phyloP scores from a whole-genome alignment of 768 basidiomycete genomes.

The Russula lepida region DNA sequence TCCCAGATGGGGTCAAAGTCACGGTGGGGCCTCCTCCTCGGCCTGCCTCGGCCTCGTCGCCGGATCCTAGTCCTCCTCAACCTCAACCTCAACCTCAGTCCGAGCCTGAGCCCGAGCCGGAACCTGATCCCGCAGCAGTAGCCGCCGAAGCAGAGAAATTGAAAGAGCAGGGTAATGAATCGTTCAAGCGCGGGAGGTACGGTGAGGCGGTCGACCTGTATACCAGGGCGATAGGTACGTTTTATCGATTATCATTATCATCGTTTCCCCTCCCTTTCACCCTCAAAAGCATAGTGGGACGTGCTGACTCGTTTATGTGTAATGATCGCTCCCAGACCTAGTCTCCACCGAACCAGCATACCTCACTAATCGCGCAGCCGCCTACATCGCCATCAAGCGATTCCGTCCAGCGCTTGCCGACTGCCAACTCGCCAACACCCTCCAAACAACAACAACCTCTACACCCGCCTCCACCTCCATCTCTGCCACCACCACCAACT shows the following conservation, averaged over 20 bases:
- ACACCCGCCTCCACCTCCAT: neutral
- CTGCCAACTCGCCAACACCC: slow-evolving; percentile 62
- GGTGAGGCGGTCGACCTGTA: slow-evolving; percentile 66
- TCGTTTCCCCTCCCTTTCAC: neutral
- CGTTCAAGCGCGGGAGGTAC: slow-evolving; percentile 62
- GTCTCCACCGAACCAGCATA: slow-evolving; percentile 56
- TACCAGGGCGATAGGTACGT: slow-evolving; percentile 61
- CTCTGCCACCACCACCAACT: neutral
- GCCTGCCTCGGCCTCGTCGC: neutral
- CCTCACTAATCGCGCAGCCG: slow-evolving; percentile 79
- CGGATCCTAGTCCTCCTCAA: neutral
- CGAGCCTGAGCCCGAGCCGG: neutral
- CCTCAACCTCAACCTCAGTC: neutral
- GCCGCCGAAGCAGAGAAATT: slow-evolving; percentile 46
- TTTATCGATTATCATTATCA: neutral
- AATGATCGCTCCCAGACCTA: slow-evolving; percentile 21
- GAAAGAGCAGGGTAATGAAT: slow-evolving; percentile 68
- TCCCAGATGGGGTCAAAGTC: neutral
- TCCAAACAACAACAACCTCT: slow-evolving; percentile 39
- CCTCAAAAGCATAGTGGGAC: neutral
- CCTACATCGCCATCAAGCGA: slow-evolving; percentile 72
- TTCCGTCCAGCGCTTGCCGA: slow-evolving; percentile 70
- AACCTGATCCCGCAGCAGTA: slow-evolving; percentile 29
- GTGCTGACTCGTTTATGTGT: neutral
- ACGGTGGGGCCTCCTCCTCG: neutral